phyloP scores from a whole-genome alignment of 1,284 basidiomycete genomes.

The Trichosporon sp. region DNA sequence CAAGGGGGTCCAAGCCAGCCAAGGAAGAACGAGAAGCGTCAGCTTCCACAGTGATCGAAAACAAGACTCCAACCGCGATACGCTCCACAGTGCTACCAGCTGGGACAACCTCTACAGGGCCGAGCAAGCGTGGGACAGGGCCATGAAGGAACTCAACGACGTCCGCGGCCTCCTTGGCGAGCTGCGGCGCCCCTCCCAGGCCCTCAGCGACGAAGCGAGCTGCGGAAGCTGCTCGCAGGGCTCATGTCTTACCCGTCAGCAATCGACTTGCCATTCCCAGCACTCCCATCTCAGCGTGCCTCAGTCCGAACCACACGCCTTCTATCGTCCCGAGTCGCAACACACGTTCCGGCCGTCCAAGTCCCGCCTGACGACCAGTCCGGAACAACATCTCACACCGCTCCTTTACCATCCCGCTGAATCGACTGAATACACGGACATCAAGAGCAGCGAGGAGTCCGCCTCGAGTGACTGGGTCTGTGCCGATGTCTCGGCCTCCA shows the following conservation, averaged over 20 bases:
- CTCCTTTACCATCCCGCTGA: not conserved
- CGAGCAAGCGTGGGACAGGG: not conserved
- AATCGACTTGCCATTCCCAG: not conserved
- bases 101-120: not conserved
- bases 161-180: not conserved
- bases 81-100: not conserved
- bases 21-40: not conserved
- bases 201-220: not conserved
- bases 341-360: not conserved
- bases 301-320: not conserved
- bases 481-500: not conserved
- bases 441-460: constrained; percentile 2
- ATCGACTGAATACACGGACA: not conserved
- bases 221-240: not conserved
- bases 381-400: not conserved
- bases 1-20: not conserved
- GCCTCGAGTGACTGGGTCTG: not conserved
- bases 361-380: too few relatives aligned
- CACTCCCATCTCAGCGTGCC: not conserved
- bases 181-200: not conserved
- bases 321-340: not conserved
- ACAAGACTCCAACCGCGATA: not conserved
- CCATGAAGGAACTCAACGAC: not conserved
- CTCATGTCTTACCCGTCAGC: not conserved
- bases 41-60: not conserved